Base-by-base conservation (phyloP, 1,284 basidiomycete genomes). In the Cryptococcus sp. region DNA sequence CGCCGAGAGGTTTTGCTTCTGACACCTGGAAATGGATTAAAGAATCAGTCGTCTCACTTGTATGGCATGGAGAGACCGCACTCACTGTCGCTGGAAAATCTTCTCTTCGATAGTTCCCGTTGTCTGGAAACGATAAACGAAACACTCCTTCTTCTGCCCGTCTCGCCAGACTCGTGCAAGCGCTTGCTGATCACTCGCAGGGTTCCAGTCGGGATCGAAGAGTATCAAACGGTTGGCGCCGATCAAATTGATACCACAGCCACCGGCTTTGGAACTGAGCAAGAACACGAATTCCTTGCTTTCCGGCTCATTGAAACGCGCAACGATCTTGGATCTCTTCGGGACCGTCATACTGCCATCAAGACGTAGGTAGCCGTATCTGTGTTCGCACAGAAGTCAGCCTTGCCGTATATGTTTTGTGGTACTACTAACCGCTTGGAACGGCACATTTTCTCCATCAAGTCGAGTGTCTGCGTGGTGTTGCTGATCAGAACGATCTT, bases 121-220 rank as follows among this genome's bases (percentile, higher is more conserved):
- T 1, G 93, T 90, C 69, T 97, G 94, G 79, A 98, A 99, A 20
- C 95, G 91, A 73, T 99, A 99, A 3, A 98, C 95, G 68, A 98
- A 99, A 75, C 93, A 97, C 79, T 95, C 92, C 85, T 99, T 99
- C 85, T 97, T 99, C 78, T 99, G 95, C 0, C 95, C 95, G 72
- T 99, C 95, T 82, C 96, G 90, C 95, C 95, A 99, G 2, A 99
- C 95, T 78, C 95, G 91, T 42, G 95, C 95, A 5, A 99, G 83
- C 10, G 95, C 95, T 78, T 99, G 96, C 76, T 99, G 96, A 77
- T 99, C 95, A 40, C 94, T 92, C 5, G 95, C 94, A 20, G 94
- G 95, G 71, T 98, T 98, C 94, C 95, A 97, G 74, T 98, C 94
- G 86, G 96, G 96, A 77, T 99, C 95, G 68, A 99, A 99, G 35